Conservation (phyloP, 2,329 filamentous ascomycete genomes). For the Fusarium sp. region DNA sequence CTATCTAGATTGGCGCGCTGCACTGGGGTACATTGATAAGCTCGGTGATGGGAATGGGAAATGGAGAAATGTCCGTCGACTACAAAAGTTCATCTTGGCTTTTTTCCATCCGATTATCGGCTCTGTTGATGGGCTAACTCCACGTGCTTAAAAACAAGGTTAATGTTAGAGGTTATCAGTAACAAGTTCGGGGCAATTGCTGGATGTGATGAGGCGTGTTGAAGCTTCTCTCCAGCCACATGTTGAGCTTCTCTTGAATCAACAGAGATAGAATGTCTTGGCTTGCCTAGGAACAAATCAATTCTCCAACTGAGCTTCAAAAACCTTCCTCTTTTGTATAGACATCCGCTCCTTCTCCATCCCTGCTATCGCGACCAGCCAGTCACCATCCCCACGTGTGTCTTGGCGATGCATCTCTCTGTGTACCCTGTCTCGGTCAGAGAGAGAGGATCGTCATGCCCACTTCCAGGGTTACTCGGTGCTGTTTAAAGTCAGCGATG, state of each 20-base stretch:
- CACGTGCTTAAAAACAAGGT: not conserved
- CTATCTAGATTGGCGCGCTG: constrained; percentile 30
- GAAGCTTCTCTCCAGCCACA: not conserved
- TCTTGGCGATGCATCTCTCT: constrained; percentile 36
- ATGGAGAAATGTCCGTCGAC: not conserved
- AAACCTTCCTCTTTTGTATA: constrained; percentile 36
- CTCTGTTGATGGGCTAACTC: not conserved
- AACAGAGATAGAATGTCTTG: not conserved
- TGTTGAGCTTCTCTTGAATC: not conserved
- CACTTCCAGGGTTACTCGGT: constrained; percentile 7
- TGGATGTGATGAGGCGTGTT: not conserved
- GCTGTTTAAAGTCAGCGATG: constrained; percentile 31
- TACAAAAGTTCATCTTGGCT: not conserved
- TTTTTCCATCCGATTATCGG: not conserved
- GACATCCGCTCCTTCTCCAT: not conserved
- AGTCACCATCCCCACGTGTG: constrained; percentile 43
- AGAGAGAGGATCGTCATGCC: not conserved
- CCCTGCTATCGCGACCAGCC: constrained; percentile 34
- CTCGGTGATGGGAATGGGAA: constrained; percentile 4
- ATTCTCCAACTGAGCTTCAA: not conserved
- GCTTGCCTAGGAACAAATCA: not conserved
- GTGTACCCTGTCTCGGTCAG: not conserved
- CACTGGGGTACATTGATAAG: not conserved
- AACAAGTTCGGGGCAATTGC: not conserved
- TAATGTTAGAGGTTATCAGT: not conserved